Base-by-base conservation (phyloP, 2,329 filamentous ascomycete species). In the Cyanodermella asteris region DNA sequence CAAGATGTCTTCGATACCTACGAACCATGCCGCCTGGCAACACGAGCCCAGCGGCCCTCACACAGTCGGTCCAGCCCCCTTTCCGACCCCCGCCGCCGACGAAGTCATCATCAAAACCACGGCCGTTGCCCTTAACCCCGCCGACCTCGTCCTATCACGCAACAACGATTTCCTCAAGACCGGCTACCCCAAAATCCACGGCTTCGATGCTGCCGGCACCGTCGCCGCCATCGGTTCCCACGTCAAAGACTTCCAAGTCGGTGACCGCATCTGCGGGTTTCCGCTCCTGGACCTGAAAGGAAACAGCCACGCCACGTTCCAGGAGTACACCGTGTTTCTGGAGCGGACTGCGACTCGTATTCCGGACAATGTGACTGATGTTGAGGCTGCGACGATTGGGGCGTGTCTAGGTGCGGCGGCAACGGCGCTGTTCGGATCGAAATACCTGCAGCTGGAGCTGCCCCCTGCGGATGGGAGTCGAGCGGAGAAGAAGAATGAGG, bases 71-170 rank as follows among this genome's bases (percentile, higher is more conserved):
- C 12, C 27, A 4, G 30, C 31, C 5, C 28, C 28, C 10, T 33
- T 31, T 23, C 21, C 20, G 7, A 15, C 25, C 20, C 41, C 42
- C 2, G 27, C 11, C 3, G 32, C 33, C 2, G 31, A 44, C 29
- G 39, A 49, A 25, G 34, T 52, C 16, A 31, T 50, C n/a, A 39
- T 52, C 27, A 37, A 41, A 20, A 43, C 42, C 19, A 28, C 30
- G 13, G 48, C 46, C n/a, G 34, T 46, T 6, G 49, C 46, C 5
- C 40, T 53, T 25, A 51, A 53, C 28, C 46, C 47, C 5, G 33
- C 42, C 6, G 53, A 58, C 30, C 43, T 35, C 21, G 37, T 36
- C 6, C 38, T 50, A 13, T 44, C 50, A 34, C 28, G 22, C 21
- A 13, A 29, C 20, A 39, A 36, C 20, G 22, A 15, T 1, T 29